These are phyloP conservation scores for Plasmodium vinckei DNA, from an alignment of 169 alveolate genomes.

Conservation along the genomic window DNA sequence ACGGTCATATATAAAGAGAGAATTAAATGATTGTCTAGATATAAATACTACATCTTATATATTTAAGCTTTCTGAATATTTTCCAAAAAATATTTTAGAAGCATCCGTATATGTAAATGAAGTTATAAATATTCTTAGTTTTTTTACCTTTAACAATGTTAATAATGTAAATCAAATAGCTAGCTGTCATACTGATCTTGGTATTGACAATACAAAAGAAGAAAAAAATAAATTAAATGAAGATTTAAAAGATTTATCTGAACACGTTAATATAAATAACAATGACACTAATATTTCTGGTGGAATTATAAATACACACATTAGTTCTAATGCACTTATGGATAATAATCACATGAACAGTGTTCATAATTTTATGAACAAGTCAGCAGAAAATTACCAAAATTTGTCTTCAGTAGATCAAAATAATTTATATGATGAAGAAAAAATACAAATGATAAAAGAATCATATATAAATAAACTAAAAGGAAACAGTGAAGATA, in stretches of 20 bases:
- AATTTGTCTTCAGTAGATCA: too few relatives aligned
- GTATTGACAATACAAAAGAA: background rate
- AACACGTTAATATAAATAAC: background rate
- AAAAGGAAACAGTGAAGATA: background rate
- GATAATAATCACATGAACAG: background rate
- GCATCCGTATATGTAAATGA: conserved; percentile 69
- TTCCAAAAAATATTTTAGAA: conserved; percentile 33
- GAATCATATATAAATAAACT: background rate
- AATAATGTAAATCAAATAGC: conserved; percentile 4
- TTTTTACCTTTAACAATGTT: conserved; percentile 37
- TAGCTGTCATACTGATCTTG: background rate
- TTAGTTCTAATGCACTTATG: too few relatives aligned
- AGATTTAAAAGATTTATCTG: background rate
- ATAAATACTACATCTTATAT: conserved; percentile 57
- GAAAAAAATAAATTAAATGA: background rate
- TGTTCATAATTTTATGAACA: background rate
- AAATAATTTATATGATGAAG: conserved; percentile 14
- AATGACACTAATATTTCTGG: background rate
- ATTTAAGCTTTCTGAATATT: conserved; percentile 44
- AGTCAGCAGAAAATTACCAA: background rate
- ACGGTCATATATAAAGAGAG: conserved; percentile 63
- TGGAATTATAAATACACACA: too few relatives aligned
- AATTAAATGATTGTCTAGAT: conserved; percentile 60
- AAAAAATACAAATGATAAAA: conserved; percentile 1
- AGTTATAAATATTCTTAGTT: conserved; percentile 42